A percentile compares a stretch with the other conserved stretches of the same genome.
phyloP scores from a whole-genome alignment of 2,329 filamentous ascomycete genomes.

The Ophiocordyceps polyrhachis-furcata region DNA sequence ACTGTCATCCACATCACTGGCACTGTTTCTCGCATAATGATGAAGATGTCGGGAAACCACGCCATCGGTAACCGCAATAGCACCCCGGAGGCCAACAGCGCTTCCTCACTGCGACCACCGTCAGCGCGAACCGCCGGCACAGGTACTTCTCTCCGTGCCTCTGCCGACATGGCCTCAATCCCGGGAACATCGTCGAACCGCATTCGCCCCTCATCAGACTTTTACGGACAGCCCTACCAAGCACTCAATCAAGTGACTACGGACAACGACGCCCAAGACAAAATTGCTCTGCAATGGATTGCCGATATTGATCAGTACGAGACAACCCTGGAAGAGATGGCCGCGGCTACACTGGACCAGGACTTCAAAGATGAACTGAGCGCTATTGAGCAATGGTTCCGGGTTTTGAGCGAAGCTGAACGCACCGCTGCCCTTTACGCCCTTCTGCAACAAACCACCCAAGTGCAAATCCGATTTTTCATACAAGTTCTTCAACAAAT shows the following conservation, averaged over 20 bases:
- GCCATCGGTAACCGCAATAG: slow-evolving; percentile 80
- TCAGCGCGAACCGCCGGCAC: slow-evolving; percentile 59
- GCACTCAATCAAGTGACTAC: slow-evolving; percentile 46
- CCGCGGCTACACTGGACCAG: slow-evolving; percentile 92
- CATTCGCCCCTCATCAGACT: slow-evolving; percentile 87
- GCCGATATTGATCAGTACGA: slow-evolving; percentile 98
- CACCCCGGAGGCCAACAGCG: slow-evolving; percentile 77
- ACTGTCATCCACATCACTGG: neutral
- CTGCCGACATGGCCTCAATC: slow-evolving; percentile 86
- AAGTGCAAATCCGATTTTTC: slow-evolving; percentile 98
- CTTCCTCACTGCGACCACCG: slow-evolving; percentile 66
- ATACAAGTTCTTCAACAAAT: slow-evolving; percentile 98
- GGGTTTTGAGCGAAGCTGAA: slow-evolving; percentile 90
- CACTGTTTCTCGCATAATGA: slow-evolving; percentile 17
- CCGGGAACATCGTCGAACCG: slow-evolving; percentile 48
- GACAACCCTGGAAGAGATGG: slow-evolving; percentile 98
- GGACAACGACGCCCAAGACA: slow-evolving; percentile 72
- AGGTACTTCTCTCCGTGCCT: slow-evolving; percentile 77
- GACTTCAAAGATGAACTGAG: slow-evolving; percentile 99
- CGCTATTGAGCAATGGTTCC: slow-evolving; percentile 99
- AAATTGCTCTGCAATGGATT: slow-evolving; percentile 95
- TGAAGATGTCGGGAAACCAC: slow-evolving; percentile 50
- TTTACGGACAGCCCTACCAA: slow-evolving; percentile 64
- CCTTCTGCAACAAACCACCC: slow-evolving; percentile 90
- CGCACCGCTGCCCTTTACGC: slow-evolving; percentile 90